A percentile compares a stretch with the other conserved stretches of the same genome.
Evolutionary conservation across 2,329 filamentous ascomycete genomes (phyloP).

Genomic region (Pseudogymnoascus pannorum): DNA sequence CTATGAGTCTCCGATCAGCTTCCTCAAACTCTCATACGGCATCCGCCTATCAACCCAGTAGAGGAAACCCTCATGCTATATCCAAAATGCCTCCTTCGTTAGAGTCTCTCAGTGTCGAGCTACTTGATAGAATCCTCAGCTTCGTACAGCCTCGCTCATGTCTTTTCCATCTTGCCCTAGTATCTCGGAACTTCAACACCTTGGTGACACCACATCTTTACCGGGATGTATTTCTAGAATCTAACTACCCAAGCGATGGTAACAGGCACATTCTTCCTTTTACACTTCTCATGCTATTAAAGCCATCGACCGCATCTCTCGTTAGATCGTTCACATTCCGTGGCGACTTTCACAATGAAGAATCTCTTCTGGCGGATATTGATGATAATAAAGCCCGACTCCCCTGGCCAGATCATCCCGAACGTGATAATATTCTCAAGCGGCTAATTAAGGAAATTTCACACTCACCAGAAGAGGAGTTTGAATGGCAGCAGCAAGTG

Average conservation of each 20-base stretch:
- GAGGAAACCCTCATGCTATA: not conserved
- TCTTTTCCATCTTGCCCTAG: not conserved
- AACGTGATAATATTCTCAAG: not conserved
- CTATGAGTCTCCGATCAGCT: not conserved
- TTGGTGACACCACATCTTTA: not conserved
- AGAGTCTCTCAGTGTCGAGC: not conserved
- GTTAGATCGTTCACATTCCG: not conserved
- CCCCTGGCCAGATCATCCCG: not conserved
- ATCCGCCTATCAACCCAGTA: not conserved
- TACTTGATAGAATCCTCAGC: not conserved
- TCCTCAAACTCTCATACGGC: not conserved
- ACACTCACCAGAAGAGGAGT: not conserved
- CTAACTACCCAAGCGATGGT: not conserved
- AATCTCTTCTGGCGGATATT: not conserved
- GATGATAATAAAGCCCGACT: not conserved
- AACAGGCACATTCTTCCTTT: not conserved
- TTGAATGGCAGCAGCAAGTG: not conserved
- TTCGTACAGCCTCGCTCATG: not conserved
- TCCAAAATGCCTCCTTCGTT: not conserved
- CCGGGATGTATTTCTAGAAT: not conserved
- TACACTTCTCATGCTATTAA: not conserved
- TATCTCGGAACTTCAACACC: not conserved
- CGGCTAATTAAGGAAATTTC: not conserved
- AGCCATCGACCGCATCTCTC: not conserved
- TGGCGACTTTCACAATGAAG: not conserved